Conservation (phyloP, 306 rosid genomes). For the Hippophae tibetana region DNA sequence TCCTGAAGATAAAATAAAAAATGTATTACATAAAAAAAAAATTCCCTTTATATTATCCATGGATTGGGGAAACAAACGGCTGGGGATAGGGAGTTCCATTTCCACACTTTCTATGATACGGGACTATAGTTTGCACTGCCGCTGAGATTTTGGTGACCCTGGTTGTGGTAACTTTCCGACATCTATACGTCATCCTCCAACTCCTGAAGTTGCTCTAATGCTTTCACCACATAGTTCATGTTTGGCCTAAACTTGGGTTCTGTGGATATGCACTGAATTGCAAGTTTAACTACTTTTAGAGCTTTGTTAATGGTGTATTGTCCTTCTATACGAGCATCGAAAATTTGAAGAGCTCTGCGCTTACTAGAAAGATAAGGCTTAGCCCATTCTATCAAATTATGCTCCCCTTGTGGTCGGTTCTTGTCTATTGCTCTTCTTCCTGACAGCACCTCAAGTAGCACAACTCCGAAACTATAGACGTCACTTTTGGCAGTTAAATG, state of each 20-base stretch:
- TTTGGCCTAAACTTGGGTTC: slow-evolving; percentile 70
- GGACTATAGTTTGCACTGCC: slow-evolving; percentile 28
- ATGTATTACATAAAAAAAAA: neutral
- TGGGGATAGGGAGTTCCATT: slow-evolving; percentile 14
- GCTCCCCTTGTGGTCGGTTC: slow-evolving; percentile 75
- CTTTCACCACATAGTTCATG: slow-evolving; percentile 65
- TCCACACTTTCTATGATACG: slow-evolving; percentile 21
- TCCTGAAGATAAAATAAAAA: too few species aligned
- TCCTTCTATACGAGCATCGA: slow-evolving; percentile 76
- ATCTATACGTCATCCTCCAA: slow-evolving; percentile 17
- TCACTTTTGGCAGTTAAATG: slow-evolving; percentile 87
- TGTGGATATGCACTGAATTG: slow-evolving; percentile 52
- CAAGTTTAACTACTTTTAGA: slow-evolving; percentile 53
- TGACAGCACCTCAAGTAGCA: slow-evolving; percentile 72
- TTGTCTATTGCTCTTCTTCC: slow-evolving; percentile 78
- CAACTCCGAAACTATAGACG: slow-evolving; percentile 89
- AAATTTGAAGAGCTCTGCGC: slow-evolving; percentile 55
- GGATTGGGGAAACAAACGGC: slow-evolving; percentile 27
- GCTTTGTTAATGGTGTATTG: slow-evolving; percentile 57
- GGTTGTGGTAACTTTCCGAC: slow-evolving; percentile 23
- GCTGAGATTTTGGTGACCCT: slow-evolving; percentile 17
- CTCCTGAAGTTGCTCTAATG: slow-evolving; percentile 60
- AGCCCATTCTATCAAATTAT: slow-evolving; percentile 78
- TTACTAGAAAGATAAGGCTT: slow-evolving; percentile 81
- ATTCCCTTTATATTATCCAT: slow-evolving; percentile 15